phyloP scores from a whole-genome alignment of 306 rosid genomes.

The Adenanthera pavonina region DNA sequence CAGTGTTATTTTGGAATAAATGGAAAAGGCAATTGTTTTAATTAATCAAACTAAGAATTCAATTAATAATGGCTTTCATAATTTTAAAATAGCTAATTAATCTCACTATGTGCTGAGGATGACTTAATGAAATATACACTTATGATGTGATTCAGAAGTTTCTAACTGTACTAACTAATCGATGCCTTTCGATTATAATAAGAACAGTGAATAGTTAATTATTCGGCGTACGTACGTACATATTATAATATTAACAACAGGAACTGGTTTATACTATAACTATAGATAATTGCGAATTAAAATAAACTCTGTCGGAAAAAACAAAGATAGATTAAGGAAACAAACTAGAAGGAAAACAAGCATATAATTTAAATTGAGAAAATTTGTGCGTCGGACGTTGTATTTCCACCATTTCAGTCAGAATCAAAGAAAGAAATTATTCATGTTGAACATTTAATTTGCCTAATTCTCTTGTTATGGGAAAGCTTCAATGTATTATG shows the following conservation, averaged over 20 bases:
- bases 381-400: background rate
- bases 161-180: background rate
- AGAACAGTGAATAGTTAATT: background rate
- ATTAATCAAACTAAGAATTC: constrained; percentile 35
- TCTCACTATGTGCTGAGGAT: background rate
- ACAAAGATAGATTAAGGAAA: too few relatives aligned
- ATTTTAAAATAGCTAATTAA: constrained; percentile 20
- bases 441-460: background rate
- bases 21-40: constrained; percentile 11
- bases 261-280: too few relatives aligned
- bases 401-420: background rate
- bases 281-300: too few relatives aligned
- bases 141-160: background rate
- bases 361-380: background rate
- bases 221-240: background rate
- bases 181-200: background rate
- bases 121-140: constrained; percentile 19
- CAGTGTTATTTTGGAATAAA: constrained; percentile 33
- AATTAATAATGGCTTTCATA: constrained; percentile 7
- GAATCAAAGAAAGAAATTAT: background rate
- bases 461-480: background rate
- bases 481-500: background rate
- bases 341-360: too few relatives aligned
- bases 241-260: too few relatives aligned
- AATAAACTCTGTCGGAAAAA: too few relatives aligned